Evolutionary conservation across 129 eudicot genomes (phyloP).

Genomic region (Silybum marianum): DNA sequence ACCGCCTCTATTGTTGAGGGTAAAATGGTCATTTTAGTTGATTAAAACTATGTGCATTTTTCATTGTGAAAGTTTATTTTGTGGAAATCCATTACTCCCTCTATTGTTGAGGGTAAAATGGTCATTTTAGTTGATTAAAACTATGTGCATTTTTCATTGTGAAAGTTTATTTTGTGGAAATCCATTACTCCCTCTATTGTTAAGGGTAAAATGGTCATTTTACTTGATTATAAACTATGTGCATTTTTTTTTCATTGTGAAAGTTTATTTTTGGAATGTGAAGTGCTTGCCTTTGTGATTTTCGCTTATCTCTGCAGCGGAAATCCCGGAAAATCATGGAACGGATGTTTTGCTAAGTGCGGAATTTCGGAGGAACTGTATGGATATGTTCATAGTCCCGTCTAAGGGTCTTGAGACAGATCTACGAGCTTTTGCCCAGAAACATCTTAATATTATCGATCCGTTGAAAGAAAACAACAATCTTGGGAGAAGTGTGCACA

Average conservation of each 20-base stretch:
- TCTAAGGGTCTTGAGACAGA: slow-evolving; percentile 50
- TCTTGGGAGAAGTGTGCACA: slow-evolving; percentile 91
- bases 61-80: too few relatives aligned
- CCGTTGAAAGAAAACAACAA: slow-evolving; percentile 89
- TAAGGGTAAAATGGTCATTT: too few relatives aligned
- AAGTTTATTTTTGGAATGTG: too few relatives aligned
- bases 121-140: neutral
- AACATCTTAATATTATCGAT: slow-evolving; percentile 85
- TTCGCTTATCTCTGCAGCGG: slow-evolving; percentile 38
- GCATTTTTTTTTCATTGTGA: too few relatives aligned
- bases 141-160: too few relatives aligned
- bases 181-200: too few relatives aligned
- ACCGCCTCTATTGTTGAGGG: too few relatives aligned
- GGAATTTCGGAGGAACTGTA: slow-evolving; percentile 60
- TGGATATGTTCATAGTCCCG: slow-evolving; percentile 72
- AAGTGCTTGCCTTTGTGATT: neutral
- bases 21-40: too few relatives aligned
- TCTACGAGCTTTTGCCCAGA: slow-evolving; percentile 49
- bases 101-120: neutral
- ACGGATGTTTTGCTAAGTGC: slow-evolving; percentile 49
- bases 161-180: neutral
- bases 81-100: neutral
- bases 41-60: too few relatives aligned
- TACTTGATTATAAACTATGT: too few relatives aligned
- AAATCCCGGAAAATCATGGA: slow-evolving; percentile 39